Base-by-base conservation (phyloP, 768 basidiomycete genomes). In the Boletellus sp. region DNA sequence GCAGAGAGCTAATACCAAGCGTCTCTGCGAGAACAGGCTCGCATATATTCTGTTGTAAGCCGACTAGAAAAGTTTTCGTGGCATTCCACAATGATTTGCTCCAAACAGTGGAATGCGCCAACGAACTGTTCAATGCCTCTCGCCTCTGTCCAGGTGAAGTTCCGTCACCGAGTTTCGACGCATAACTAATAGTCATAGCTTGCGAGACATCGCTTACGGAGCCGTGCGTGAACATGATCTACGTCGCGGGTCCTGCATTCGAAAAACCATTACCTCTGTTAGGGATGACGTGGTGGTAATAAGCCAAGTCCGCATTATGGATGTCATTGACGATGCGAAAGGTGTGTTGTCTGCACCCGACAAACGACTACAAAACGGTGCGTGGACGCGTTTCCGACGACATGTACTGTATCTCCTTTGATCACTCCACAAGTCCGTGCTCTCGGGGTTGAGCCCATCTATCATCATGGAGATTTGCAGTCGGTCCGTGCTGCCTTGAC, bases 311-410 rank as follows among this genome's bases (percentile, higher is more conserved):
- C 19, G 31, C 9, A 13, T 38, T 17, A 20, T 34, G 34, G 19
- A 23, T 28, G 7, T 50, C 19, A 26, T 47, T 59, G 39, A 54
- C 50, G 15, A 24, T 15, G 42, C 42, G 9, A 16, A 55, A 90
- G 87, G 82, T 90, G 23, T 89, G 84, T 70, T 89, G 87, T 3
- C 69, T 93, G 16, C 85, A 87, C 59, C 90, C 90, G 0, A 84
- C 89, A 4, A 93, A 93, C 62, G 90, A 93, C 67, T 93, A 92
- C 70, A 93, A 92, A 72, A 93, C 90, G 42, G 90, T 87, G 68
- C 74, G 74, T 76, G 71, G 67, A 71, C 64, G 50, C 53, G 26
- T 40, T 19, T 40, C 11, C 3, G 28, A 11, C 48, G 35, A 31
- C 28, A 17, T 47, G 48, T 28, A 24, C 10, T 17, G 19, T 16